Conservation (phyloP, 192 early-diverging fungal species). For the Coemansia asiatica region DNA sequence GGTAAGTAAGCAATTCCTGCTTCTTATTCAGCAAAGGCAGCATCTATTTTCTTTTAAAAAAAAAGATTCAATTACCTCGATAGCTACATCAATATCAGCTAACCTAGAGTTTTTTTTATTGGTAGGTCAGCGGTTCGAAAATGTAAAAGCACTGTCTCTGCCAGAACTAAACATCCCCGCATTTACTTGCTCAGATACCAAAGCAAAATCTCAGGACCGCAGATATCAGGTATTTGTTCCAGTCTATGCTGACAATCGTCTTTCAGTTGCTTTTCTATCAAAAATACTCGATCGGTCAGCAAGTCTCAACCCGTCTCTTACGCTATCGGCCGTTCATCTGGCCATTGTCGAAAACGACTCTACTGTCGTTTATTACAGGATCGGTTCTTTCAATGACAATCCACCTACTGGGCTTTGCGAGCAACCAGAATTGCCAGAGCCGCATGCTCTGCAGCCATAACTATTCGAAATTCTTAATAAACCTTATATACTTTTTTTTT, state of each 20-base stretch:
- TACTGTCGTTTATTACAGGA: conserved; percentile 34
- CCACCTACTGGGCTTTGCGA: not conserved
- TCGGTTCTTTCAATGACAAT: conserved; percentile 2
- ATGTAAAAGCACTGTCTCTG: not conserved
- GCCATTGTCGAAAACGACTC: conserved; percentile 42
- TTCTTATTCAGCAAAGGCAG: not conserved
- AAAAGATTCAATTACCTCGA: not conserved
- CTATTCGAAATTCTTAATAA: too few relatives aligned
- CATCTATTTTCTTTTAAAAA: not conserved
- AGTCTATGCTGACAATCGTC: conserved; percentile 18
- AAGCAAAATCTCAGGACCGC: not conserved
- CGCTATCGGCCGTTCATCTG: conserved; percentile 10
- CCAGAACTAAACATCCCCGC: conserved; percentile 7
- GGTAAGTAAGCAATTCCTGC: conserved; percentile 8
- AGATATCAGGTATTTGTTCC: conserved; percentile 25
- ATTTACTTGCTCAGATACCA: not conserved
- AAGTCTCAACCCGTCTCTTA: not conserved
- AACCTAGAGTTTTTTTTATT: too few relatives aligned
- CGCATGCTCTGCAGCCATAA: conserved; percentile 1
- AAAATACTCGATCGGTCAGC: not conserved
- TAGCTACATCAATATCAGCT: too few relatives aligned
- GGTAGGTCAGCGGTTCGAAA: too few relatives aligned
- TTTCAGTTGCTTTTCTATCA: conserved; percentile 4
- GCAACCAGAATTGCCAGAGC: not conserved
- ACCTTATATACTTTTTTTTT: not conserved